A percentile compares a stretch with the other conserved stretches of the same genome.
These are phyloP conservation scores for Coleophoma eucalyptorum DNA, from an alignment of 2,329 filamentous ascomycete genomes.

Conservation along the genomic window DNA sequence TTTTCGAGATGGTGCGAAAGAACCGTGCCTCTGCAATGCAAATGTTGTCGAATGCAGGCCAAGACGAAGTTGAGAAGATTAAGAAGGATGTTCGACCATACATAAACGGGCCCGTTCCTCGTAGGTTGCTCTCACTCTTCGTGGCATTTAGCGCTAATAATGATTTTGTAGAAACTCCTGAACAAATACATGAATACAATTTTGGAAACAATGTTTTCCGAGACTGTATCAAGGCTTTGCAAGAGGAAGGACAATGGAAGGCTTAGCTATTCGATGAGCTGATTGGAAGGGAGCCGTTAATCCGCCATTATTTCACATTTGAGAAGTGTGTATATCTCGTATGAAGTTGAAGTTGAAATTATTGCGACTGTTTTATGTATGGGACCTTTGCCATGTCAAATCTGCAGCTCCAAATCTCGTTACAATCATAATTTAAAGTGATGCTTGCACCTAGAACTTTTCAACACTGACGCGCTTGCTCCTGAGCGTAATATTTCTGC, in stretches of 20 bases:
- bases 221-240: background rate
- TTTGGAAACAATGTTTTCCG: slow-evolving; percentile 14
- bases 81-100: slow-evolving; percentile 16
- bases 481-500: too few relatives aligned
- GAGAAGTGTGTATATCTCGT: too few relatives aligned
- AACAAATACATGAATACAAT: slow-evolving; percentile 12
- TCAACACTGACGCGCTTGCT: too few relatives aligned
- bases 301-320: too few relatives aligned
- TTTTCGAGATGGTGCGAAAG: slow-evolving; percentile 25
- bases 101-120: slow-evolving; percentile 5
- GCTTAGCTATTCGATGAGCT: too few relatives aligned
- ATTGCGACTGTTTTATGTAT: too few relatives aligned
- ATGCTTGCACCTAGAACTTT: too few relatives aligned
- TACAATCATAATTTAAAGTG: too few relatives aligned
- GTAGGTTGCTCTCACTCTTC: background rate
- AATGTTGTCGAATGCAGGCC: slow-evolving; percentile 30
- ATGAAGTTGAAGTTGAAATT: too few relatives aligned
- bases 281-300: too few relatives aligned
- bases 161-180: slow-evolving; percentile 6
- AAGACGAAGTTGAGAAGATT: slow-evolving; percentile 19
- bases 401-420: too few relatives aligned
- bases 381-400: too few relatives aligned
- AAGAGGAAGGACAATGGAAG: slow-evolving; percentile 1
- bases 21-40: slow-evolving; percentile 30
- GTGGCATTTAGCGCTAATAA: background rate